These are phyloP conservation scores for Mycena alexandri DNA, from an alignment of 768 basidiomycete genomes.

Conservation along the genomic window DNA sequence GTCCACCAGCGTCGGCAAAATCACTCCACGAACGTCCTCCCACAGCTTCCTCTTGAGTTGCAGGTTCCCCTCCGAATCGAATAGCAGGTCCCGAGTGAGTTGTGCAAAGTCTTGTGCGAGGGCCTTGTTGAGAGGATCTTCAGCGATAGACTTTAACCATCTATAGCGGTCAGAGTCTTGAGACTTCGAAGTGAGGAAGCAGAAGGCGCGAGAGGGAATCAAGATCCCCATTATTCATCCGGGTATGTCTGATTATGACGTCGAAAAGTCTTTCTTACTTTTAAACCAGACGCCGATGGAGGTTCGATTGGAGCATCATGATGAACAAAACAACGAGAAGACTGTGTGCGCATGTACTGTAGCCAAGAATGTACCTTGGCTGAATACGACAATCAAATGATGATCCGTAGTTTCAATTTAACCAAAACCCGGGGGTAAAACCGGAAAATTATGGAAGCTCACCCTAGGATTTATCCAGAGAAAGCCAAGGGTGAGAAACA, in stretches of 20 bases:
- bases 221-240: conserved; percentile 10
- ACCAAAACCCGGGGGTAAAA: too few species aligned
- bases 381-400: too few species aligned
- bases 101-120: conserved; percentile 89
- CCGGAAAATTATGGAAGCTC: too few species aligned
- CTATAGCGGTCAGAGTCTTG: conserved; percentile 40
- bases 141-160: conserved; percentile 90
- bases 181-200: neutral
- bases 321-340: too few species aligned
- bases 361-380: too few species aligned
- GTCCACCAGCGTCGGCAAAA: conserved; percentile 83
- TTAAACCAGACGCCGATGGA: conserved; percentile 14
- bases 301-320: neutral
- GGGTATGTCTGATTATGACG: neutral
- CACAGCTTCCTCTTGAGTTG: conserved; percentile 92
- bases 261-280: neutral
- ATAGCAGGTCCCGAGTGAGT: conserved; percentile 86
- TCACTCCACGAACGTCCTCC: conserved; percentile 88
- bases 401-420: too few species aligned
- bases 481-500: too few species aligned
- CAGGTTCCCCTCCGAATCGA: conserved; percentile 83
- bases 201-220: conserved; percentile 37
- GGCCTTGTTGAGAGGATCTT: conserved; percentile 84
- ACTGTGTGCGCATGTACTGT: too few species aligned
- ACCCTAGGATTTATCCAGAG: too few species aligned